Base-by-base conservation (phyloP, 2,329 filamentous ascomycete species). In the Stachybotrys chartarum region DNA sequence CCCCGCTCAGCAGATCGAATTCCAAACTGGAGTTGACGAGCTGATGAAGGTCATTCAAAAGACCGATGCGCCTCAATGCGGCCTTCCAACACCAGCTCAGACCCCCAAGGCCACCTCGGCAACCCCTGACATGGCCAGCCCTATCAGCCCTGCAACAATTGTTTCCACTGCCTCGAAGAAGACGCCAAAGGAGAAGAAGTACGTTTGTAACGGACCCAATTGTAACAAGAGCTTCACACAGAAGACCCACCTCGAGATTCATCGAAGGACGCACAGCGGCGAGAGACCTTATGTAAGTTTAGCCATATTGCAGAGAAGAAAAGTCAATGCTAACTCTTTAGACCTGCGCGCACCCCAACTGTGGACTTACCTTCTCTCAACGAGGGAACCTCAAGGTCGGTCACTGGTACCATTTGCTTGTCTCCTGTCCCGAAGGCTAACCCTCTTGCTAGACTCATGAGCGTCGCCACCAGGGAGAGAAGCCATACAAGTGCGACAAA, bases 231-330 rank as follows among this genome's bases (percentile, higher is more conserved):
- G 81, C 58, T 97, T 97, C 70, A 84, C 84, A 57, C 93, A 97
- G 68, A 96, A 93, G 73, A 96, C 92, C 1, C 93, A 97, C 64
- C 80, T 97, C 11, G 88, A 94, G 58, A 97, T 95, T 51, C 94
- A 99, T 70, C 85, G 83, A 50, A 82, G 92, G 60, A 87, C 88
- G 5, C 94, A 99, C 71, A 96, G 90, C 2, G 94, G 94, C 16
- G 85, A 88, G 54, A 94, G 91, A 69, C 93, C 93, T 57, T 97
- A 93, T 69, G 88, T 96, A 76, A 78, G 90, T 77, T 12, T n/a
- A n/a, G n/a, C n/a, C n/a, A n/a, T n/a, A n/a, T n/a, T n/a, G n/a
- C n/a, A n/a, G n/a, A n/a, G n/a, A n/a, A n/a, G n/a, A n/a, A n/a
- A n/a, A n/a, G n/a, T n/a, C n/a, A n/a, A n/a, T n/a, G n/a, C n/a